Evolutionary conservation across 352 stramenopile genomes (phyloP).

Genomic region (Pythium scleroteichum): DNA sequence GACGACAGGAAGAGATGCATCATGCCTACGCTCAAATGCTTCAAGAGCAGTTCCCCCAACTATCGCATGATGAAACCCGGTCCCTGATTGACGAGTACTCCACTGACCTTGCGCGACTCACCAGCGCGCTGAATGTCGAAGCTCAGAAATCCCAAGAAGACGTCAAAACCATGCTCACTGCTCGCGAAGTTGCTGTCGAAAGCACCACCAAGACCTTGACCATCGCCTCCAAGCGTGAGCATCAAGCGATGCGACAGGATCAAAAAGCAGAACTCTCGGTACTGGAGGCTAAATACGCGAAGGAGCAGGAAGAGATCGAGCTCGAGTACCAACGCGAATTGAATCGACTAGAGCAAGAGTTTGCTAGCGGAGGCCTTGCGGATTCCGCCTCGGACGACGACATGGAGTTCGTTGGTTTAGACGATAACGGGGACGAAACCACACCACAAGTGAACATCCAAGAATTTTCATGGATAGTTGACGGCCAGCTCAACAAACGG

Average conservation of each 20-base stretch:
- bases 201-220: constrained; percentile 1
- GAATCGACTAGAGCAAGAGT: constrained; percentile 18
- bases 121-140: constrained; percentile 51
- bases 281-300: constrained; percentile 54
- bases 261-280: constrained; percentile 49
- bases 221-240: background rate
- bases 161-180: constrained; percentile 36
- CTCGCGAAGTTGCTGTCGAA: constrained; percentile 25
- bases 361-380: constrained; percentile 10
- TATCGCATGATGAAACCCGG: constrained; percentile 49
- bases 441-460: too few relatives aligned
- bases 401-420: background rate
- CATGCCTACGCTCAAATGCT: constrained; percentile 47
- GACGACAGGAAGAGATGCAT: constrained; percentile 30
- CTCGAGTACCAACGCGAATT: constrained; percentile 30
- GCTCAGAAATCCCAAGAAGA: constrained; percentile 45
- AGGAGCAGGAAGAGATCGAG: constrained; percentile 33
- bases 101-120: constrained; percentile 44
- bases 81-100: constrained; percentile 54
- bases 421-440: constrained; percentile 4
- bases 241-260: constrained; percentile 52
- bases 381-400: constrained; percentile 1
- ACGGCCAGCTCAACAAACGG: background rate
- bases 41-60: constrained; percentile 38
- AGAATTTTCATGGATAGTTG: too few relatives aligned